Evolutionary conservation across 345 rosid species (phyloP).

Genomic region (Eucalyptus virginea): DNA sequence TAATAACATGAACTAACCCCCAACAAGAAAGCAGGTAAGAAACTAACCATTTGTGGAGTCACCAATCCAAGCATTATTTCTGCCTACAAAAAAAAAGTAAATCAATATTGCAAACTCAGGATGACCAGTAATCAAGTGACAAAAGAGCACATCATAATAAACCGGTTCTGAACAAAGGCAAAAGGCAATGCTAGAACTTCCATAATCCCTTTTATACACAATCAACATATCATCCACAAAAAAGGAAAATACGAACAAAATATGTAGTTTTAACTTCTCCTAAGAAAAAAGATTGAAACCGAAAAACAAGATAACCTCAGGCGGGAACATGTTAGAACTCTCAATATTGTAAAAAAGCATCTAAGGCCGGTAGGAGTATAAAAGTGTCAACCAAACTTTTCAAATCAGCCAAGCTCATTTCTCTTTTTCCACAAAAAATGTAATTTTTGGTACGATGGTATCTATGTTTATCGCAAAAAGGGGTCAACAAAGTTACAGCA

Average conservation of each 20-base stretch:
- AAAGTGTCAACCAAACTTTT: not conserved
- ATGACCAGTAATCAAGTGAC: not conserved
- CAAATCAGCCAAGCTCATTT: not conserved
- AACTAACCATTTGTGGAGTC: constrained; percentile 54
- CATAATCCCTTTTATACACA: not conserved
- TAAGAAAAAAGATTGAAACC: not conserved
- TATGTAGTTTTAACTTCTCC: not conserved
- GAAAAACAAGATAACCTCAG: not conserved
- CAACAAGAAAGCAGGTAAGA: not conserved
- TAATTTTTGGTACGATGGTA: not conserved
- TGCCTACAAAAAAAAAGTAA: constrained; percentile 29
- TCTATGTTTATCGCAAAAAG: not conserved
- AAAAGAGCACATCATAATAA: not conserved
- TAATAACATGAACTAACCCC: constrained; percentile 7
- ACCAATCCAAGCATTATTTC: constrained; percentile 88
- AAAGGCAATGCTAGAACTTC: not conserved
- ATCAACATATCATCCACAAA: not conserved
- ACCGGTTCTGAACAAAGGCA: not conserved
- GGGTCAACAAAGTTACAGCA: not conserved
- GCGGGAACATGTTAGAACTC: not conserved
- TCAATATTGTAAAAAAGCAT: not conserved
- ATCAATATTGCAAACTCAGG: not conserved
- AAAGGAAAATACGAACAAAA: not conserved
- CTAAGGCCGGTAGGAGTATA: not conserved
- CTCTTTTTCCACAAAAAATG: not conserved